These are phyloP conservation scores for Kodamaea sp. DNA, from an alignment of 1,139 yeast species.

Conservation along the genomic window DNA sequence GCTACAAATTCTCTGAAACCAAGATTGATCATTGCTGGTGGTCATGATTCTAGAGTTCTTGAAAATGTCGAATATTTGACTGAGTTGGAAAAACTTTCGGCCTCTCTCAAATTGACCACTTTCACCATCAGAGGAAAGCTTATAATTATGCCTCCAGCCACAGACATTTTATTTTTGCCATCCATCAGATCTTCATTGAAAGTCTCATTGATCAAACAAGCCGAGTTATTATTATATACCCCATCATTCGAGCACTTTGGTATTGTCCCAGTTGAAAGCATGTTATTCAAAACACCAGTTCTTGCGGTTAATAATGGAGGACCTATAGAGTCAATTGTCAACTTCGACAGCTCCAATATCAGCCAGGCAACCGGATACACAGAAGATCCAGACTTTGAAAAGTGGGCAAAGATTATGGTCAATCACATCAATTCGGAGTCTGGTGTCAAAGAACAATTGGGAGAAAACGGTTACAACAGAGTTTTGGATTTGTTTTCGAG, in stretches of 20 bases:
- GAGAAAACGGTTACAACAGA: slow-evolving; percentile 51
- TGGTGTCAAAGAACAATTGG: slow-evolving; percentile 35
- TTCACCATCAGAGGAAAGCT: slow-evolving; percentile 52
- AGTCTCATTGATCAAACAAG: slow-evolving; percentile 57
- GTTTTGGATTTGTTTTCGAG: slow-evolving; percentile 60
- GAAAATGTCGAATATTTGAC: slow-evolving; percentile 77
- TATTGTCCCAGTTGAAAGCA: slow-evolving; percentile 94
- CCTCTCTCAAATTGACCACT: slow-evolving; percentile 43
- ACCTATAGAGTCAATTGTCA: slow-evolving; percentile 77
- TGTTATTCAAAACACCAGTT: slow-evolving; percentile 81
- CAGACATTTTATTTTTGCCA: slow-evolving; percentile 74
- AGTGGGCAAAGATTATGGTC: slow-evolving; percentile 68
- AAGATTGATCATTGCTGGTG: slow-evolving; percentile 82
- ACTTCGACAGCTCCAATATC: slow-evolving; percentile 39
- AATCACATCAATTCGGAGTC: slow-evolving; percentile 33
- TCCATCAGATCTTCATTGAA: slow-evolving; percentile 71
- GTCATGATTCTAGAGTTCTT: slow-evolving; percentile 72
- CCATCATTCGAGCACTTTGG: slow-evolving; percentile 96
- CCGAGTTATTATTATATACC: slow-evolving; percentile 75
- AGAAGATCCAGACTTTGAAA: slow-evolving; percentile 50
- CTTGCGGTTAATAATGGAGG: slow-evolving; percentile 91
- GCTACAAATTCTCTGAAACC: slow-evolving; percentile 20
- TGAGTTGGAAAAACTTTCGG: slow-evolving; percentile 57
- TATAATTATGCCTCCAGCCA: slow-evolving; percentile 33
- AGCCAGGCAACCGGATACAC: slow-evolving; percentile 75